A percentile compares a stretch with the other conserved stretches of the same genome.
These are phyloP conservation scores for Biancaea sappan DNA, from an alignment of 306 rosid genomes.

Conservation along the genomic window DNA sequence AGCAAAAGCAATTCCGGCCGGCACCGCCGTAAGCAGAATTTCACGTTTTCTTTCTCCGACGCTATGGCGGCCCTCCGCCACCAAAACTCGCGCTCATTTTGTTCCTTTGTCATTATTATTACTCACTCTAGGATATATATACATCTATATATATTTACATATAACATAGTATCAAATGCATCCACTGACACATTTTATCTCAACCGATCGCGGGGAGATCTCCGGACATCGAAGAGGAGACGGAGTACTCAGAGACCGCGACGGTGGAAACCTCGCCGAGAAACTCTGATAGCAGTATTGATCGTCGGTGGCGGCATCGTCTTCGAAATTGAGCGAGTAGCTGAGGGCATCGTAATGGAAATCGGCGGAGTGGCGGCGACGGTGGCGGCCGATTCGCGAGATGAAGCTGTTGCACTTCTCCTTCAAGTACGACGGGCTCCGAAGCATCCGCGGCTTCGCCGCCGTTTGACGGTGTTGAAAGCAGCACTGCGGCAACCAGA, in stretches of 20 bases:
- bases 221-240: not conserved
- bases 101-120: not conserved
- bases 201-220: conserved; percentile 32
- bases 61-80: not conserved
- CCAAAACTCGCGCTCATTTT: not conserved
- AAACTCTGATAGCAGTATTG: no score
- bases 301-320: conserved; percentile 42
- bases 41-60: not conserved
- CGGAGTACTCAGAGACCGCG: conserved; percentile 20
- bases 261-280: conserved; percentile 58
- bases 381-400: conserved; percentile 49
- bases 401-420: conserved; percentile 55
- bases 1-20: not conserved
- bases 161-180: no score
- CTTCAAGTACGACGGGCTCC: conserved; percentile 47
- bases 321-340: conserved; percentile 72
- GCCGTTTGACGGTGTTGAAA: conserved; percentile 29
- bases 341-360: conserved; percentile 73
- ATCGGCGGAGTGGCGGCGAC: conserved; percentile 70
- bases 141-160: no score
- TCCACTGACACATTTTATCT: not conserved
- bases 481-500: conserved; percentile 43
- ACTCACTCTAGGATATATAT: not conserved
- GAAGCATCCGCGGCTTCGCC: conserved; percentile 36
- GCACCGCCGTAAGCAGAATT: not conserved